Evolutionary conservation across 129 eudicot genomes (phyloP).

Genomic region (Oenanthe sinensis): DNA sequence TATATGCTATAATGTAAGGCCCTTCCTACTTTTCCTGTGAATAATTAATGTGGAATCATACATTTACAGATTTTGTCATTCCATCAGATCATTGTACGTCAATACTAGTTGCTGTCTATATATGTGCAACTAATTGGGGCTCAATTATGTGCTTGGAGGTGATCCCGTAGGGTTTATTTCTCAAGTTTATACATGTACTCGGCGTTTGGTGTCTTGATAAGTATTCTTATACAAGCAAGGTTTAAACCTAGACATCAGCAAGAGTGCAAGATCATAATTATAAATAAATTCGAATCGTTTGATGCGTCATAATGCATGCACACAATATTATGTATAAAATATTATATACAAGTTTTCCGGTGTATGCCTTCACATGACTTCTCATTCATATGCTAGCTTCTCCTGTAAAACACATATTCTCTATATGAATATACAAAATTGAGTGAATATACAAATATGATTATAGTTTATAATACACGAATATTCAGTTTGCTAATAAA

Average conservation of each 20-base stretch:
- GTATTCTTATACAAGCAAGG: too few relatives aligned
- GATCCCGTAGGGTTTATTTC: not conserved
- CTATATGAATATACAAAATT: not conserved
- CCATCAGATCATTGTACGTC: not conserved
- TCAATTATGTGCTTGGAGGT: not conserved
- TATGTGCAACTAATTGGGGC: not conserved
- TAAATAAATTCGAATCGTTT: not conserved
- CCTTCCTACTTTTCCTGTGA: slow-evolving; percentile 6
- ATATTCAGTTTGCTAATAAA: too few relatives aligned
- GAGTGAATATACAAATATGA: not conserved
- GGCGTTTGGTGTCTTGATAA: too few relatives aligned
- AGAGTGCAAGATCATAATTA: too few relatives aligned
- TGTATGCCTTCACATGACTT: not conserved
- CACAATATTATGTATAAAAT: not conserved
- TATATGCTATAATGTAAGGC: slow-evolving; percentile 78
- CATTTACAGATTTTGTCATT: not conserved
- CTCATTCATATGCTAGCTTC: not conserved
- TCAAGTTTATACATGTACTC: not conserved
- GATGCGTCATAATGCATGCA: not conserved
- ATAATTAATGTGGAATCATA: not conserved
- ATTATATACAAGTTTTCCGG: not conserved
- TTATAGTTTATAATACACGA: too few relatives aligned
- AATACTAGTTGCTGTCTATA: not conserved
- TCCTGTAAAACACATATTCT: not conserved
- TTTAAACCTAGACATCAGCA: too few relatives aligned